Base-by-base conservation (phyloP, 2,329 filamentous ascomycete species). In the Golovinomyces cichoracearum region DNA sequence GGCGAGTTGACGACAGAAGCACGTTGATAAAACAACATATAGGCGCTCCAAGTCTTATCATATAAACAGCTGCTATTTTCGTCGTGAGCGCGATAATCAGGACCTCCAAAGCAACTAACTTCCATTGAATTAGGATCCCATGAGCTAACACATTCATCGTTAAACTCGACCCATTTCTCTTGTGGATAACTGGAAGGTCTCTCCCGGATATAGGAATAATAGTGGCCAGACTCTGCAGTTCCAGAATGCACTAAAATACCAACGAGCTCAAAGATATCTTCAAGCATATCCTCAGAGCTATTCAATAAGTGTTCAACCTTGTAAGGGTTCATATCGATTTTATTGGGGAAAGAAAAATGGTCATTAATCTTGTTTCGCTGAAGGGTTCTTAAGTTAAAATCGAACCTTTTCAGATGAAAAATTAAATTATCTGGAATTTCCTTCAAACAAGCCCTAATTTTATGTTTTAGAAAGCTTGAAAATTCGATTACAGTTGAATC, bases 1-100 rank as follows among this genome's bases (percentile, higher is more conserved):
- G 73, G 70, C 15, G 63, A 62, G 17, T 68, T 66, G 49, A 86
- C 68, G 4, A 74, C 73, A 0, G 78, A 78, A 3, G 77, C 73
- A 45, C 90, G 76, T 61, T 94, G 82, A 61, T 98, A 98, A 62
- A 98, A 95, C 7, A 98, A 71, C 83, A 98, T 95, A 62, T 98
- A 98, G 12, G 88, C 90, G 61, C 84, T 95, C 67, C 79, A 79
- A 4, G 73, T 72, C 62, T 86, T 88, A 56, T 78, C 73, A 53
- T 71, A 75, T 0, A 66, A 55, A 17, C 68, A 60, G 51, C 65
- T 64, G 56, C 66, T 63, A 46, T 56, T 58, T 51, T 71, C 65
- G 57, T 68, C 65, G 52, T 69, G 56, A 51, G 65, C 54, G 7
- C 70, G 66, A 50, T 70, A 70, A 50, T 80, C 76, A 4, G 66